Evolutionary conservation across 306 rosid genomes (phyloP), one percentile per base, ranked within the genome.

Genomic region (Myrica gale): DNA sequence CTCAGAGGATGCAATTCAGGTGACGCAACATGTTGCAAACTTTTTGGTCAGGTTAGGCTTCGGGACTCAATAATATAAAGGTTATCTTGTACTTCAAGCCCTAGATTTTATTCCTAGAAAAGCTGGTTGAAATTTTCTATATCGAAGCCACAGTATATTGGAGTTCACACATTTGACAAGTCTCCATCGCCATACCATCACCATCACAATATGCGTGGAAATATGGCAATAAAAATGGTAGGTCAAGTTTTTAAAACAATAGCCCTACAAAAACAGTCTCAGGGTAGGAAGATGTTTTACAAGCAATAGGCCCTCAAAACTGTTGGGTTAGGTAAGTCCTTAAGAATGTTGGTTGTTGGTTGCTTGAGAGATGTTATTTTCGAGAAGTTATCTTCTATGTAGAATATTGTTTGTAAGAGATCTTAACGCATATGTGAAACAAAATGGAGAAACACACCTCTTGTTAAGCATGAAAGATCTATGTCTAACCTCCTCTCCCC

Each of bases 1-100:
- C 86, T 82, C 98, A 0, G 96, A 88, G 77, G 91, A 89, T 74
- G 98, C 98, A 60, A 71, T 93, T 89, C 89, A 73, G 61, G 91
- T 89, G 46, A 94, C 95, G 12, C 98, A 92, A 77, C 69, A 78
- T 62, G 86, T 15, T 6, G 97, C 98, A 20, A 94, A 90, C 81
- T 78, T 65, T 80, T 86, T 94, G 75, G 90, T 94, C 90, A 91
- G 98, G 98, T 94, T 66, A 87, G 98, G 32, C 41, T 53, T 78
- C 80, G 6, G 0, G 20, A 6, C 45, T 46, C 61, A 42, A 78
- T 48, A 63, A 48, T 15, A 55, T 62, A 42, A 60, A 26, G 26
- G 26, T 11, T 60, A n/a, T 60, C 7, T 10, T 60, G 42, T 60
- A 26, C 17, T 60, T 60, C 17, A 60, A 23, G 41, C 32, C 9